These are phyloP conservation scores for Emericellopsis atlantica DNA, from an alignment of 2,329 filamentous ascomycete genomes.

Conservation along the genomic window DNA sequence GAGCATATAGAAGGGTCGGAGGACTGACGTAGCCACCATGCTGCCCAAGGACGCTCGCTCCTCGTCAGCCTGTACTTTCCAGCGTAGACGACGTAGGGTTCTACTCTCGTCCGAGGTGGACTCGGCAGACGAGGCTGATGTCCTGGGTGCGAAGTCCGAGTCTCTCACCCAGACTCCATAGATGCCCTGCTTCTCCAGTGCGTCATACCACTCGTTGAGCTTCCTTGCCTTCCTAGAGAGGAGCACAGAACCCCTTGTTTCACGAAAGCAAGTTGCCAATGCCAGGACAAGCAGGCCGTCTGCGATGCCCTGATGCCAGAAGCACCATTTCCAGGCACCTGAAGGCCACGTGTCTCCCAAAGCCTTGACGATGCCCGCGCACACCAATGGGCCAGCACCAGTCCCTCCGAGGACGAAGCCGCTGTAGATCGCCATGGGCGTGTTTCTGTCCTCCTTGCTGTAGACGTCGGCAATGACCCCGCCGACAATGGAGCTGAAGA, in stretches of 20 bases:
- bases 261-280: conserved; percentile 60
- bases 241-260: conserved; percentile 72
- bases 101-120: neutral
- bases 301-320: conserved; percentile 71
- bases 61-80: conserved; percentile 70
- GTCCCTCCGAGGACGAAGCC: conserved; percentile 68
- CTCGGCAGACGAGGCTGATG: conserved; percentile 2
- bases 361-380: conserved; percentile 53
- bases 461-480: conserved; percentile 84
- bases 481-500: conserved; percentile 83
- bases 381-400: conserved; percentile 62
- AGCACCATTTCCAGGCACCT: conserved; percentile 67
- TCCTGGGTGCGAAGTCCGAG: neutral
- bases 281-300: conserved; percentile 46
- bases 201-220: conserved; percentile 70
- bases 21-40: conserved; percentile 64
- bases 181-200: conserved; percentile 52
- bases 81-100: conserved; percentile 46
- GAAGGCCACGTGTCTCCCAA: conserved; percentile 11
- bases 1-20: conserved; percentile 66
- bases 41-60: conserved; percentile 53
- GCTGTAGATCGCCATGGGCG: conserved; percentile 83
- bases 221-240: conserved; percentile 60
- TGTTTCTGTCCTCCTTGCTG: conserved; percentile 65
- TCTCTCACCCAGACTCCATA: conserved; percentile 29